Evolutionary conservation across 108 stramenopile genomes (phyloP).

Genomic region (Cyclotella cryptica): DNA sequence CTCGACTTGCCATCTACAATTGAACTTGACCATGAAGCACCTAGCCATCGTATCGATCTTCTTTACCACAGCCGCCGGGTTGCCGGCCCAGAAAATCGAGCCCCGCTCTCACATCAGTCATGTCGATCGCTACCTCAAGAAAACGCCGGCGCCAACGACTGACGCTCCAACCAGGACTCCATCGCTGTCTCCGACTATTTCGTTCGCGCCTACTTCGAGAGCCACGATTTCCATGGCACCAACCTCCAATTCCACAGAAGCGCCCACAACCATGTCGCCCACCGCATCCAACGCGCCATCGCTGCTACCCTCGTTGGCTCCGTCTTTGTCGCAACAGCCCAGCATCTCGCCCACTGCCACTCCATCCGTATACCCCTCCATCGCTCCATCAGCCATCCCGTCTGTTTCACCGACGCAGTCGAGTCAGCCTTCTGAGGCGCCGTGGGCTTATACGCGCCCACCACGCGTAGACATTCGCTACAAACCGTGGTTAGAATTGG

Average conservation of each 20-base stretch:
- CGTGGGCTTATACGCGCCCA: slow-evolving; percentile 24
- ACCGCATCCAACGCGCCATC: slow-evolving; percentile 8
- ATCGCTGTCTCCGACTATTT: not conserved
- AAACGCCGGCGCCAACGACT: not conserved
- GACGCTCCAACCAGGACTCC: not conserved
- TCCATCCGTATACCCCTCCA: slow-evolving; percentile 10
- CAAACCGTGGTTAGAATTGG: slow-evolving; percentile 17
- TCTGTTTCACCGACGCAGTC: slow-evolving; percentile 9
- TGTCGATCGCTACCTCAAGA: not conserved
- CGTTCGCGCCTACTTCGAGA: too few relatives aligned
- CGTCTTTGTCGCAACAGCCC: not conserved
- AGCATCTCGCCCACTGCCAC: not conserved
- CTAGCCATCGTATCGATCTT: too few relatives aligned
- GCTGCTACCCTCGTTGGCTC: not conserved
- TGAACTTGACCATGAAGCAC: too few relatives aligned
- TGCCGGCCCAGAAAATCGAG: too few relatives aligned
- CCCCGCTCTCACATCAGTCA: too few relatives aligned
- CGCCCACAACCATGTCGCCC: not conserved
- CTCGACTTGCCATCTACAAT: too few relatives aligned
- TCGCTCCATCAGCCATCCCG: slow-evolving; percentile 1
- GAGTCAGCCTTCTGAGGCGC: slow-evolving; percentile 14
- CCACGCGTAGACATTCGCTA: slow-evolving; percentile 24
- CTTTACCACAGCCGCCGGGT: too few relatives aligned
- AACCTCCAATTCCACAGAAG: too few relatives aligned
- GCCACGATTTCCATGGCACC: too few relatives aligned